Percentiles rank a stretch among this genome's conserved stretches.
Evolutionary conservation across 2,329 filamentous ascomycete species (phyloP).

Genomic region (Trichoderma lentiforme): DNA sequence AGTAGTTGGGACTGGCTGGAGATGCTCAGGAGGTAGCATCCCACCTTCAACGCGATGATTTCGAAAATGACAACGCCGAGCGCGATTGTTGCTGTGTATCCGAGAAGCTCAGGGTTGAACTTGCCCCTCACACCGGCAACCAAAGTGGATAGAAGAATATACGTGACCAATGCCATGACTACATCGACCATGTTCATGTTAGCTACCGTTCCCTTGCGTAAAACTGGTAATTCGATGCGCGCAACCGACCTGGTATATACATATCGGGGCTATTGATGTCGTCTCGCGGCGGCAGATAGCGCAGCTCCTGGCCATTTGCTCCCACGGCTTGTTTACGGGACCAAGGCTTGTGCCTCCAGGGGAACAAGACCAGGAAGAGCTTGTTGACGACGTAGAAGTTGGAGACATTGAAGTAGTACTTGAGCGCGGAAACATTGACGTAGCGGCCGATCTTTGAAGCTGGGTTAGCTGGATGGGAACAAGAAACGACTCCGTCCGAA

Average conservation of each 20-base stretch:
- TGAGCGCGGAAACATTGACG: slow-evolving; percentile 87
- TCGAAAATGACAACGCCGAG: slow-evolving; percentile 81
- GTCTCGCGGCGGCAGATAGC: slow-evolving; percentile 88
- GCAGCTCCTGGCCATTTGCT: slow-evolving; percentile 65
- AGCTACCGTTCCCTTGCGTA: slow-evolving; percentile 19
- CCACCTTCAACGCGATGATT: slow-evolving; percentile 85
- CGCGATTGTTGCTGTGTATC: slow-evolving; percentile 81
- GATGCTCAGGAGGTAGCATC: slow-evolving; percentile 90
- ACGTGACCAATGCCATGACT: slow-evolving; percentile 96
- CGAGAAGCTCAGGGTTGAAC: slow-evolving; percentile 91
- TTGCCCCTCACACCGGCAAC: slow-evolving; percentile 84
- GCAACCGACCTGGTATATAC: slow-evolving; percentile 74
- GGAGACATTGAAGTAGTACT: slow-evolving; percentile 99
- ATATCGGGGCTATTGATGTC: slow-evolving; percentile 98
- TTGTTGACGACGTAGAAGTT: slow-evolving; percentile 96
- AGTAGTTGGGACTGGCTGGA: slow-evolving; percentile 90
- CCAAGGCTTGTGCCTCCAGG: slow-evolving; percentile 97
- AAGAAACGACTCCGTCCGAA: background rate
- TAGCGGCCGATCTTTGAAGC: slow-evolving; percentile 58
- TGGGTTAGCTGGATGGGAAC: slow-evolving; percentile 19
- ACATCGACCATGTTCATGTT: slow-evolving; percentile 16
- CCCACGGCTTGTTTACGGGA: slow-evolving; percentile 80
- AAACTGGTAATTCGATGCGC: background rate
- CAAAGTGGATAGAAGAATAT: slow-evolving; percentile 89
- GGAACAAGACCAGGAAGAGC: slow-evolving; percentile 88